Conservation (phyloP, 345 rosid species). For the Citrus unshiu region DNA sequence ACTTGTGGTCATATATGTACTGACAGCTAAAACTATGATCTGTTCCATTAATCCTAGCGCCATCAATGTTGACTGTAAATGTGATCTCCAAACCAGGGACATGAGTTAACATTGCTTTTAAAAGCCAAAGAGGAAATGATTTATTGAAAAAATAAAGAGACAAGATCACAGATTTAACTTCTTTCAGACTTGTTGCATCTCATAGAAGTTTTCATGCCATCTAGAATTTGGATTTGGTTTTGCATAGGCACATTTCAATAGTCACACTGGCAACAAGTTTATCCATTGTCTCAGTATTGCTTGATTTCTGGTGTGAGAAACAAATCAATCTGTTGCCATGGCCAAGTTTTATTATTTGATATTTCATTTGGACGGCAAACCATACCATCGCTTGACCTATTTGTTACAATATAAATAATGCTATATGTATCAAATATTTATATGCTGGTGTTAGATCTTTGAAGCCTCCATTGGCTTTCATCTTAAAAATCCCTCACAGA, state of each 20-base stretch:
- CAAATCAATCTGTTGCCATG: background rate
- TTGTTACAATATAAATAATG: background rate
- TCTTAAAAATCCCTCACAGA: background rate
- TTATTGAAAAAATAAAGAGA: background rate
- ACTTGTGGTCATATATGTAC: too few relatives aligned
- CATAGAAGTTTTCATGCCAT: background rate
- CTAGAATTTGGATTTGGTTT: background rate
- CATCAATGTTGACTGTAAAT: background rate
- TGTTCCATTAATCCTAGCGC: background rate
- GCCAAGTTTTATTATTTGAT: background rate
- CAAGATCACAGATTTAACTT: background rate
- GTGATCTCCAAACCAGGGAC: background rate
- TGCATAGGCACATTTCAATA: background rate
- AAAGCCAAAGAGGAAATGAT: background rate
- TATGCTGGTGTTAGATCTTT: background rate
- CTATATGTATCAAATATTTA: background rate
- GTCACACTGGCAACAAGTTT: background rate
- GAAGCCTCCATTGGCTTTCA: background rate
- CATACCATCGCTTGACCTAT: background rate
- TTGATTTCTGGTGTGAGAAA: background rate
- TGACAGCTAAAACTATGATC: too few relatives aligned
- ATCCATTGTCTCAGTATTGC: background rate
- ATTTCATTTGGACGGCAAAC: background rate
- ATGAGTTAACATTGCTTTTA: background rate
- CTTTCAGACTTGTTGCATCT: background rate